Evolutionary conservation across 441 rosid genomes (phyloP).

Genomic region (Gossypium aridum): DNA sequence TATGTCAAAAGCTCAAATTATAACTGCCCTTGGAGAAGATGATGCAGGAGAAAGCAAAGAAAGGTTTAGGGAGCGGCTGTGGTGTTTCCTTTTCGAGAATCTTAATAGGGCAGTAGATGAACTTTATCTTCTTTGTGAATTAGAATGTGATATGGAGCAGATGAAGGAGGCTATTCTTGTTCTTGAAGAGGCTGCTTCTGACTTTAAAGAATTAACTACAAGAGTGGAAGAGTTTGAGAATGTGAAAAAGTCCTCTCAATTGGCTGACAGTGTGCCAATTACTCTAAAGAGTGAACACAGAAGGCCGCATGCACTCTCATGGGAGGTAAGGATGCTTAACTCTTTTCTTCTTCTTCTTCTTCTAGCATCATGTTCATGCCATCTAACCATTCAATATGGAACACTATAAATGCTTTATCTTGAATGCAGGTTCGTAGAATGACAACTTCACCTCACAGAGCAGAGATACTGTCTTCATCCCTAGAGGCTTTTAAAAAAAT

Average conservation of each 20-base stretch:
- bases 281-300: slow-evolving; percentile 61
- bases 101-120: slow-evolving; percentile 82
- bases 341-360: background rate
- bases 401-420: slow-evolving; percentile 19
- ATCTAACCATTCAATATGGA: slow-evolving; percentile 13
- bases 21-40: slow-evolving; percentile 35
- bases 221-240: slow-evolving; percentile 67
- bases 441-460: slow-evolving; percentile 76
- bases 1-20: slow-evolving; percentile 24
- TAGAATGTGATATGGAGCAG: slow-evolving; percentile 72
- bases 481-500: slow-evolving; percentile 73
- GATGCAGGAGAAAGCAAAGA: slow-evolving; percentile 65
- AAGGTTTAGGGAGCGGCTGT: slow-evolving; percentile 69
- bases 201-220: slow-evolving; percentile 53
- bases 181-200: slow-evolving; percentile 73
- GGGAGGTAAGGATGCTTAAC: slow-evolving; percentile 51
- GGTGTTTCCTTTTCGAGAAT: slow-evolving; percentile 86
- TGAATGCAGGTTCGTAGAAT: slow-evolving; percentile 70
- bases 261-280: slow-evolving; percentile 33
- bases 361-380: background rate
- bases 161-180: slow-evolving; percentile 82
- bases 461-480: slow-evolving; percentile 73
- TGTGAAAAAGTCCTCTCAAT: slow-evolving; percentile 42
- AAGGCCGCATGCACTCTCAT: slow-evolving; percentile 82
- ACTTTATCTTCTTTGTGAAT: slow-evolving; percentile 76